A percentile compares a stretch with the other conserved stretches of the same genome.
phyloP scores from a whole-genome alignment of 1,284 basidiomycete species.

The Golubevia sp. region DNA sequence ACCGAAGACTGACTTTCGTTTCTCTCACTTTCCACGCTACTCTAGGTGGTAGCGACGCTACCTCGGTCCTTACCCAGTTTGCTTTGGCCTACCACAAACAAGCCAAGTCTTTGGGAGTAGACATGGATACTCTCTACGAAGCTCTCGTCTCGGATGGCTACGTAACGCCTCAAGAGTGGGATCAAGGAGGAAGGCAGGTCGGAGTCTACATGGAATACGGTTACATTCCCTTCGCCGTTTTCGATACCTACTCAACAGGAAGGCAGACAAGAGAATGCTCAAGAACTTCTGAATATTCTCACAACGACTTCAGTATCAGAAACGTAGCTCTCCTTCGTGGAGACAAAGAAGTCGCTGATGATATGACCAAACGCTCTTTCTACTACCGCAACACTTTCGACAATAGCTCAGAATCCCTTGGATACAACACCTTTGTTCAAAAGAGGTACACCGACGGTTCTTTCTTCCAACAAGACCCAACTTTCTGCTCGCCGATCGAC shows the following conservation, averaged over 20 bases:
- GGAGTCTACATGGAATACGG: constrained; percentile 1
- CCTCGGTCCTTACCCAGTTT: constrained; percentile 2
- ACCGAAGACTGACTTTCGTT: too few species aligned
- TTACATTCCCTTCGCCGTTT: background rate
- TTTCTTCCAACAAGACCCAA: constrained; percentile 30
- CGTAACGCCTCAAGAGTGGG: background rate
- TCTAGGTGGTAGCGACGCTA: constrained; percentile 1
- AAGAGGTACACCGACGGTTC: constrained; percentile 33
- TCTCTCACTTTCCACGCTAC: constrained; percentile 10
- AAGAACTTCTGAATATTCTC: background rate
- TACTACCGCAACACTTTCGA: constrained; percentile 47
- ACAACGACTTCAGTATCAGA: background rate
- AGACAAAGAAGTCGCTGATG: constrained; percentile 7
- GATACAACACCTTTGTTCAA: constrained; percentile 38
- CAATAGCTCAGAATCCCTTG: constrained; percentile 16
- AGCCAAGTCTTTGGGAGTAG: constrained; percentile 22
- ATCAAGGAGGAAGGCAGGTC: constrained; percentile 1
- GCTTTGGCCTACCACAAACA: constrained; percentile 1
- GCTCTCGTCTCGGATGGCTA: constrained; percentile 37
- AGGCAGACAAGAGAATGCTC: constrained; percentile 4
- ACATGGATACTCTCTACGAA: constrained; percentile 32
- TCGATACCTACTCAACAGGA: constrained; percentile 4
- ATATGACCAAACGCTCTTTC: constrained; percentile 15
- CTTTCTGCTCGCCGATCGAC: constrained; percentile 37
- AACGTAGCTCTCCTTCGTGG: constrained; percentile 1